Base-by-base conservation (phyloP, 2,329 filamentous ascomycete genomes). In the Pyrenochaeta sp. region DNA sequence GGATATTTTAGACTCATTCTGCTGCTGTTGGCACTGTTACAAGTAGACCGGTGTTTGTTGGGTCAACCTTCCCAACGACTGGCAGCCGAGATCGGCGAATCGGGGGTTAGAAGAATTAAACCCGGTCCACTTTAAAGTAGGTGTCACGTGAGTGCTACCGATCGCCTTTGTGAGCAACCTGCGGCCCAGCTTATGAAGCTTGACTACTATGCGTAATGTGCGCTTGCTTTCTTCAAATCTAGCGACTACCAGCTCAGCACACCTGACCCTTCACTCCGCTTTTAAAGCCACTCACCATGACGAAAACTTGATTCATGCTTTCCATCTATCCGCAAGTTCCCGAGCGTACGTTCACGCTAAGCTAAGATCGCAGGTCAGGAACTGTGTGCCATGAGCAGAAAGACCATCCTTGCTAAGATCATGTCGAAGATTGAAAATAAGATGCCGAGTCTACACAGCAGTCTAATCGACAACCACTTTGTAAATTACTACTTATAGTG, bases 361-460 rank as follows among this genome's bases (percentile, higher is more conserved):
- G 46, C 50, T 40, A 52, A 42, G 43, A 28, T 39, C 47, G 58
- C 37, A 50, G 58, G 58, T 60, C 58, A 60, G 58, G 54, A 25
- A 60, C 54, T 46, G 32, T 24, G 28, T 19, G 19, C 19, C 19
- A 19, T 19, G 19, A 19, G 19, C 19, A 19, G 28, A 30, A 30
- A 30, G 28, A 30, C 28, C 6, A 30, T 10, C 28, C 28, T 10
- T 30, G 19, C 19, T 19, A 19, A 19, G 19, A 19, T 19, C 19
- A 19, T 19, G 19, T 19, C 19, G 19, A 19, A 19, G 19, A 19
- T 19, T 19, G 19, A 19, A 19, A 19, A 19, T 19, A 19, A 19
- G 19, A 19, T 19, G 19, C 19, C 19, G 19, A 19, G 19, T 19
- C 19, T 19, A 19, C 19, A 19, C 19, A 19, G 19, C 19, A 19